Evolutionary conservation across 2,329 filamentous ascomycete species (phyloP).

Genomic region (Huntiella savannae): DNA sequence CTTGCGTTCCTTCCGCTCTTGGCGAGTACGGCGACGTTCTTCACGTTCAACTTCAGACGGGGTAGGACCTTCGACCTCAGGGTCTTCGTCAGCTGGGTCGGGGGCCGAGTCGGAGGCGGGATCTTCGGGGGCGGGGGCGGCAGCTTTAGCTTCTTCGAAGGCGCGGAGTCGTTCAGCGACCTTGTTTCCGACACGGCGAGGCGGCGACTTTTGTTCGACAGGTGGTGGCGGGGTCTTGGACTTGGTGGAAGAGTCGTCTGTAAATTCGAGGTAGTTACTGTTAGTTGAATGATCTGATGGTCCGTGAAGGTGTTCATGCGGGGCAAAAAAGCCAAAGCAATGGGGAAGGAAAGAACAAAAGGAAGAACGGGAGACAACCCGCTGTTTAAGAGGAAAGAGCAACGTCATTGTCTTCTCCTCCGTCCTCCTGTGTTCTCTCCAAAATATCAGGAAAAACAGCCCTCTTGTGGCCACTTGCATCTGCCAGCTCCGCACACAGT

Average conservation of each 20-base stretch:
- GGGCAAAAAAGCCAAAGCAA: not conserved
- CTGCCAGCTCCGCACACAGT: not conserved
- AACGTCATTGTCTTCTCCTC: too few species aligned
- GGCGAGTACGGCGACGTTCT: slow-evolving; percentile 9
- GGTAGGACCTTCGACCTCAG: not conserved
- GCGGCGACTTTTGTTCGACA: not conserved
- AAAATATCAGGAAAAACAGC: not conserved
- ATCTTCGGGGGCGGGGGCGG: slow-evolving; percentile 16
- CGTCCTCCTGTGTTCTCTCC: too few species aligned
- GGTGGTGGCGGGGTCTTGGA: slow-evolving; percentile 3
- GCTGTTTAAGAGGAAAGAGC: not conserved
- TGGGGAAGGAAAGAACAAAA: not conserved
- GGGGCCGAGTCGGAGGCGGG: not conserved
- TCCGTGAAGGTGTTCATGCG: not conserved
- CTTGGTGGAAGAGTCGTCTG: slow-evolving; percentile 3
- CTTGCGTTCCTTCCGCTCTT: slow-evolving; percentile 7
- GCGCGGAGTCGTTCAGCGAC: slow-evolving; percentile 37
- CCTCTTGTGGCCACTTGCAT: not conserved
- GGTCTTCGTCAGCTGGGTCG: slow-evolving; percentile 1
- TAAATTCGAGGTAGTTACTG: not conserved
- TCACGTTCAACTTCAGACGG: slow-evolving; percentile 6
- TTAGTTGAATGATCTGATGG: not conserved
- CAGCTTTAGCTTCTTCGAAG: slow-evolving; percentile 29
- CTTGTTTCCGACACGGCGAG: slow-evolving; percentile 20
- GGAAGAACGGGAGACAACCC: not conserved